Conservation (phyloP, 2,329 filamentous ascomycete genomes). For the Xylariaceae sp. region DNA sequence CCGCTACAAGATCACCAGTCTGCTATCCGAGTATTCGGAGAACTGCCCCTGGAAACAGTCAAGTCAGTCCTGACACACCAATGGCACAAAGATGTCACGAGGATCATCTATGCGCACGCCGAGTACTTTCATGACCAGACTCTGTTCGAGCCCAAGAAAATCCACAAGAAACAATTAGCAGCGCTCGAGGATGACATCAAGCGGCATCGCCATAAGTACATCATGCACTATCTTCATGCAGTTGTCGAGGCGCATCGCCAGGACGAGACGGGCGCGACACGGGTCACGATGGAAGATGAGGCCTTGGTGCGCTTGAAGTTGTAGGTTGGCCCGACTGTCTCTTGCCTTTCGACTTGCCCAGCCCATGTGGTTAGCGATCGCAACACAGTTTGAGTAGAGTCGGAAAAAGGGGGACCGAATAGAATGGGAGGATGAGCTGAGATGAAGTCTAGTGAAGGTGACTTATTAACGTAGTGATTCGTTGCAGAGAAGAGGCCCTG, state of each 20-base stretch:
- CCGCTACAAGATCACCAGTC: slow-evolving; percentile 20
- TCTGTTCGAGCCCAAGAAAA: slow-evolving; percentile 4
- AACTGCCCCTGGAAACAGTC: slow-evolving; percentile 23
- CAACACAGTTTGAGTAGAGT: background rate
- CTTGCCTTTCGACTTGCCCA: background rate
- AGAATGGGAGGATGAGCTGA: background rate
- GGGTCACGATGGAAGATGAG: slow-evolving; percentile 13
- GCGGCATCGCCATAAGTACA: slow-evolving; percentile 16
- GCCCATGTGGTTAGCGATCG: background rate
- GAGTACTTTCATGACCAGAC: slow-evolving; percentile 21
- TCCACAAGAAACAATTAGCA: slow-evolving; percentile 5
- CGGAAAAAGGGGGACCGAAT: background rate
- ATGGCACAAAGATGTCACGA: slow-evolving; percentile 25
- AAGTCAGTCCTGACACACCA: slow-evolving; percentile 24
- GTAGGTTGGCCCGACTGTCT: slow-evolving; percentile 5
- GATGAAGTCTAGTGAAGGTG: background rate
- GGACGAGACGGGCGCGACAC: slow-evolving; percentile 10
- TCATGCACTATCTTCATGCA: slow-evolving; percentile 18
- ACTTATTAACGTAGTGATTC: background rate
- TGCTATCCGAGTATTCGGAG: slow-evolving; percentile 22
- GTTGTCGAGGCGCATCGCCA: slow-evolving; percentile 12
- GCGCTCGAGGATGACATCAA: slow-evolving; percentile 12
- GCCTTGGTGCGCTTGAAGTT: slow-evolving; percentile 5
- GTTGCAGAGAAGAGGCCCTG: slow-evolving; percentile 14
- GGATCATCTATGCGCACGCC: slow-evolving; percentile 27